A percentile compares a stretch with the other conserved stretches of the same genome.
Conservation (phyloP, 176 grass and related monocot species). For the Oryza rufipogon region DNA sequence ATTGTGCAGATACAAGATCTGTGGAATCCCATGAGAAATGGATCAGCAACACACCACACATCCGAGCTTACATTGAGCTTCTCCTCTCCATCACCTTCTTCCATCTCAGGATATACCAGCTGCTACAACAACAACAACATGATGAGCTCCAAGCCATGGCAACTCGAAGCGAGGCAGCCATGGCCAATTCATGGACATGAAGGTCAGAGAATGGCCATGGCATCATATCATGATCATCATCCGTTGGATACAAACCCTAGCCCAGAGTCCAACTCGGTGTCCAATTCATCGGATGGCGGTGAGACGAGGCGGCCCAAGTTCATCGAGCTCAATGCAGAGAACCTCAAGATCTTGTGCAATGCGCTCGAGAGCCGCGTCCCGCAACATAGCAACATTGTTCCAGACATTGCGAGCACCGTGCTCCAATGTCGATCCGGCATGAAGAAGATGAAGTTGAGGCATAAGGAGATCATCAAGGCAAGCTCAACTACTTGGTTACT, state of each 20-base stretch:
- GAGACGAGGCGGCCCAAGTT: conserved; percentile 53
- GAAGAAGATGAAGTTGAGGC: conserved; percentile 46
- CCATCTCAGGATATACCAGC: conserved; percentile 1
- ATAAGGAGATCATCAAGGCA: conserved; percentile 35
- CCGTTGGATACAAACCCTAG: conserved; percentile 30
- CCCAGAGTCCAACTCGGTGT: conserved; percentile 43
- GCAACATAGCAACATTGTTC: conserved; percentile 44
- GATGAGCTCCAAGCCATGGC: conserved; percentile 44
- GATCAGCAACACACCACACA: conserved; percentile 45
- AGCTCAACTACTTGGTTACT: conserved; percentile 69
- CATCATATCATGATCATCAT: conserved; percentile 5
- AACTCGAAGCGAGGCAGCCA: conserved; percentile 41
- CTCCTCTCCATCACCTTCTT: conserved; percentile 48
- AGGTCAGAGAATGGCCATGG: neutral
- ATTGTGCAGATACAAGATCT: conserved; percentile 51
- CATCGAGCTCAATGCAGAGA: conserved; percentile 82
- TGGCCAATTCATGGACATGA: conserved; percentile 5
- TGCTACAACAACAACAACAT: conserved; percentile 34
- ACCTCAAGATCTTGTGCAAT: conserved; percentile 73
- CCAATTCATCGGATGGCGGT: conserved; percentile 41
- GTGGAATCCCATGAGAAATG: conserved; percentile 43
- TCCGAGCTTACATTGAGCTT: conserved; percentile 79
- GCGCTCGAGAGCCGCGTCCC: conserved; percentile 59
- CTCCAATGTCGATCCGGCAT: conserved; percentile 80
- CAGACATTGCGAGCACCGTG: conserved; percentile 69